A percentile compares a stretch with the other conserved stretches of the same genome.
Evolutionary conservation across 2,329 filamentous ascomycete genomes (phyloP).

Genomic region (Basipetospora chlamydospora): DNA sequence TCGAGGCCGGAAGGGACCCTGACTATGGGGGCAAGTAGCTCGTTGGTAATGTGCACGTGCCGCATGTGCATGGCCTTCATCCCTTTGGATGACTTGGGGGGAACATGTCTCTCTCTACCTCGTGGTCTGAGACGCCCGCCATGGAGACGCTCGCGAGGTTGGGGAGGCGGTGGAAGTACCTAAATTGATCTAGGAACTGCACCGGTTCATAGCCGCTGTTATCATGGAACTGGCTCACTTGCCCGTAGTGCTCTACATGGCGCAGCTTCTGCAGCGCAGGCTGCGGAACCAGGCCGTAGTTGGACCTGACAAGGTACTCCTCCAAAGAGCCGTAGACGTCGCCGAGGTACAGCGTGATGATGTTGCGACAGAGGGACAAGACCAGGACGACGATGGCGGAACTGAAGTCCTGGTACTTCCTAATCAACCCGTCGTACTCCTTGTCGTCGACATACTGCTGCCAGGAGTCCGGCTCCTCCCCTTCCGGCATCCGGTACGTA

Average conservation of each 20-base stretch:
- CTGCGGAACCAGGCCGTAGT: conserved; percentile 4
- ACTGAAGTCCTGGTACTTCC: background rate
- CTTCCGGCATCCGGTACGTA: no score
- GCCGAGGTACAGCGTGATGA: background rate
- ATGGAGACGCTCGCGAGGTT: conserved; percentile 2
- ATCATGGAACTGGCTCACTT: background rate
- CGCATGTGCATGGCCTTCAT: conserved; percentile 6
- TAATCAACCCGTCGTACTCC: no score
- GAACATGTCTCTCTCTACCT: conserved; percentile 3
- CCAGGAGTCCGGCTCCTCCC: no score
- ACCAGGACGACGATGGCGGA: background rate
- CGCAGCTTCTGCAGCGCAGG: conserved; percentile 5
- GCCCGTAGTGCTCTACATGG: background rate
- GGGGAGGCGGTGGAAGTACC: conserved; percentile 8
- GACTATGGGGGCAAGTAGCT: conserved; percentile 6
- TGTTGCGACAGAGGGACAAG: background rate
- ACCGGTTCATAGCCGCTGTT: conserved; percentile 1
- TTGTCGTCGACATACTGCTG: no score
- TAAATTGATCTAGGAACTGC: conserved; percentile 4
- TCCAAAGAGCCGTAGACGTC: background rate
- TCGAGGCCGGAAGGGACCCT: conserved; percentile 7
- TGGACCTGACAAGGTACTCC: conserved; percentile 5
- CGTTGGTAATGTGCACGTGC: conserved; percentile 5
- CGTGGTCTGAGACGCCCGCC: conserved; percentile 7
- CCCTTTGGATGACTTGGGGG: conserved; percentile 3